Base-by-base conservation (phyloP, 176 grass and related monocot species). In the Thalia dealbata region DNA sequence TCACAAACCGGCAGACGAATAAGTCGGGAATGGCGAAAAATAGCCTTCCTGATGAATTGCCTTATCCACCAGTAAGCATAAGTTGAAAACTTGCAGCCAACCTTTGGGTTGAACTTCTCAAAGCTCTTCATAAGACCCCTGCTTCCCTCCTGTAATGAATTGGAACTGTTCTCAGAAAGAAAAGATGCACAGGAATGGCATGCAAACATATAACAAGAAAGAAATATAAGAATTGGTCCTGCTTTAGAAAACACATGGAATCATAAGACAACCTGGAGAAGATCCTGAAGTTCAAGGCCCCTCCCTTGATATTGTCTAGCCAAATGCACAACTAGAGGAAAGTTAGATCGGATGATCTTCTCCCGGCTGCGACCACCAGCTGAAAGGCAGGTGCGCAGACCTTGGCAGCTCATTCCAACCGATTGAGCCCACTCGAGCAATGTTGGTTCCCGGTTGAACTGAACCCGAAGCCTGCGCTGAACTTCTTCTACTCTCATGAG, bases 21-120 rank as follows among this genome's bases (percentile, higher is more conserved):
- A 21, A 83, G 56, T 63, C 92, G 89, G 13, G 92, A 91, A 54
- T 92, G 75, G 78, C 81, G 83, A 81, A 76, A 91, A 25, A 96
- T 96, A 21, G 92, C 83, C 70, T 89, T 96, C 65, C 82, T 96
- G 41, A 96, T 92, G 0, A 81, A 87, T 51, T 96, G 89, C 1
- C 84, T 84, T 70, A 96, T 89, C 92, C 92, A 96, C 86, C 89
- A 96, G 32, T 83, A 87, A 11, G 92, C 89, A n/a, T 96, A 96
- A 9, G 86, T 96, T 8, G 86, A 68, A 81, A 92, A 91, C 74
- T 88, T 83, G 51, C 78, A 86, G 15, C 92, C 92, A 83, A 84
- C 88, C 75, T 81, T 85, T 15, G 87, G 84, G 77, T 96, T 85
- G 78, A 92, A 92, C 74, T 96, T 96, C 78, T 86, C 87, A 67